Evolutionary conservation across 2,329 filamentous ascomycete species (phyloP).

Genomic region (Fusarium pininemorale): DNA sequence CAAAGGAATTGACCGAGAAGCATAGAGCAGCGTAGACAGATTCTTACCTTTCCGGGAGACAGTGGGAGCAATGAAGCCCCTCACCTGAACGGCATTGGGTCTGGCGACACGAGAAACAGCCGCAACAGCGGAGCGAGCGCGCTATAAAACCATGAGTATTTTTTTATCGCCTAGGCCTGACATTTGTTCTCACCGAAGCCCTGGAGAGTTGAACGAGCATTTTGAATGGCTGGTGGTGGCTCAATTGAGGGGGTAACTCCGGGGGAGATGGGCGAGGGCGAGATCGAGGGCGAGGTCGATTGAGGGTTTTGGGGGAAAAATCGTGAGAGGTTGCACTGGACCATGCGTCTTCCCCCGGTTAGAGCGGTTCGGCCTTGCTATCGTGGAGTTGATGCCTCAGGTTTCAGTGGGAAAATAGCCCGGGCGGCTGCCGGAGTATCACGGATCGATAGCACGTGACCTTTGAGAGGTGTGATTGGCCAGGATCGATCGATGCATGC

Average conservation of each 20-base stretch:
- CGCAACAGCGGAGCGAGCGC: slow-evolving; percentile 61
- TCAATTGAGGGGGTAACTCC: slow-evolving; percentile 55
- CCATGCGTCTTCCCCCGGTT: slow-evolving; percentile 38
- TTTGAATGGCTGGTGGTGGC: slow-evolving; percentile 57
- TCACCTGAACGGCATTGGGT: slow-evolving; percentile 56
- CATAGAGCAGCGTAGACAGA: neutral
- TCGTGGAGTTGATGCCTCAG: slow-evolving; percentile 30
- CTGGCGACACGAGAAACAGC: slow-evolving; percentile 57
- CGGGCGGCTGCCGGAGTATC: slow-evolving; percentile 14
- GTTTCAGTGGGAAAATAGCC: neutral
- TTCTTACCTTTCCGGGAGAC: slow-evolving; percentile 69
- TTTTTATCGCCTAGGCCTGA: neutral
- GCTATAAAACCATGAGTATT: slow-evolving; percentile 50
- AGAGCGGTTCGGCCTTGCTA: slow-evolving; percentile 37
- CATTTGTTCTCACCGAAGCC: slow-evolving; percentile 60
- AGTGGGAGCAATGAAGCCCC: slow-evolving; percentile 68
- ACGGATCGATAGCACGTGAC: slow-evolving; percentile 26
- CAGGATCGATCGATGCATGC: neutral
- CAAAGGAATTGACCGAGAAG: neutral
- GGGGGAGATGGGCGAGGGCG: slow-evolving; percentile 32
- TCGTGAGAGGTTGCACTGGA: slow-evolving; percentile 49
- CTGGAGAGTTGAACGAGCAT: slow-evolving; percentile 67
- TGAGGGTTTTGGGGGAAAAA: slow-evolving; percentile 51
- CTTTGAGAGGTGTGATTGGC: neutral
- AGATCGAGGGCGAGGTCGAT: slow-evolving; percentile 24